phyloP scores from a whole-genome alignment of 2,329 filamentous ascomycete species.

The Phoma herbarum region DNA sequence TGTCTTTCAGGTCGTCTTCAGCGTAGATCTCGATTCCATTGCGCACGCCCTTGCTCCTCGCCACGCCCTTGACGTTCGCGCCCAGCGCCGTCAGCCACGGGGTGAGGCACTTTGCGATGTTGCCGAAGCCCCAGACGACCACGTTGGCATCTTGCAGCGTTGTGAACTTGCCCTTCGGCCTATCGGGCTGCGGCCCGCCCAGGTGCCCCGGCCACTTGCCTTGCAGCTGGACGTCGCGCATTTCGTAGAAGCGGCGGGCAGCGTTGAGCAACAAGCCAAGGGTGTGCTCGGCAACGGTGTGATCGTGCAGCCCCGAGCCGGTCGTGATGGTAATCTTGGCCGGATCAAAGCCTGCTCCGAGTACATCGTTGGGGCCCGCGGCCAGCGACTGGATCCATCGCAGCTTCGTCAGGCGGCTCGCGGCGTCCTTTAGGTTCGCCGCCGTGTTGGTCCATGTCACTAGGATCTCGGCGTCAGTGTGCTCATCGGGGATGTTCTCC shows the following conservation, averaged over 20 bases:
- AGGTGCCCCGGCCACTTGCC: conserved; percentile 68
- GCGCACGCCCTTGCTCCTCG: conserved; percentile 65
- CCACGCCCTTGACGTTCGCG: conserved; percentile 67
- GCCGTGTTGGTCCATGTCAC: conserved; percentile 69
- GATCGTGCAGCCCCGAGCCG: conserved; percentile 70
- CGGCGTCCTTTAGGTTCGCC: conserved; percentile 67
- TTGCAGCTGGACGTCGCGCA: conserved; percentile 69
- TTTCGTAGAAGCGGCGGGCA: conserved; percentile 67
- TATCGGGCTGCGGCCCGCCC: conserved; percentile 67
- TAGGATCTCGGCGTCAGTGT: conserved; percentile 67
- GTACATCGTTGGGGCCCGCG: conserved; percentile 71
- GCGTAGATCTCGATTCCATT: conserved; percentile 65
- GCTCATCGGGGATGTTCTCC: conserved; percentile 63
- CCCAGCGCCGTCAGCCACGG: conserved; percentile 65
- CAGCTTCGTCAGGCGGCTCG: conserved; percentile 63
- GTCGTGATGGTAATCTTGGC: conserved; percentile 64
- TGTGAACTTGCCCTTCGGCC: conserved; percentile 65
- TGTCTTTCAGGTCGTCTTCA: conserved; percentile 62
- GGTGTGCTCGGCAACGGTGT: conserved; percentile 71
- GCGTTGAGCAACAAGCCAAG: conserved; percentile 65
- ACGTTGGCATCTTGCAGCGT: conserved; percentile 67
- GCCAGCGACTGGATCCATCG: conserved; percentile 73
- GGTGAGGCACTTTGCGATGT: conserved; percentile 69
- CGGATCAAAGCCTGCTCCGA: conserved; percentile 67
- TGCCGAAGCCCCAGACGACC: conserved; percentile 71